These are phyloP conservation scores for Noccaea caerulescens DNA, from an alignment of 345 rosid species.

Conservation along the genomic window DNA sequence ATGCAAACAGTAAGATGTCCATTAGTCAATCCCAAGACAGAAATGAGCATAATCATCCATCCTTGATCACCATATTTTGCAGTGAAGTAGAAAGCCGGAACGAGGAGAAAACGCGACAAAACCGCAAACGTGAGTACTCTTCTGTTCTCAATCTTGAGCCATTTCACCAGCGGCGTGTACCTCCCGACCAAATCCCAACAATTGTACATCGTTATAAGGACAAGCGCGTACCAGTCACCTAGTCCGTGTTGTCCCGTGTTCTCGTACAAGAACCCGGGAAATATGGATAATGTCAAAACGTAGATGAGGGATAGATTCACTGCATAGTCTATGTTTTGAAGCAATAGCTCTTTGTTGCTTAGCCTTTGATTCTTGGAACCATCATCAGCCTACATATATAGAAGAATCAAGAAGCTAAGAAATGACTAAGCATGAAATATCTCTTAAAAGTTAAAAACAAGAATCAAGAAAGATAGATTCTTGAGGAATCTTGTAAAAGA, in stretches of 20 bases:
- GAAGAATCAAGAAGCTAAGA: conserved; percentile 22
- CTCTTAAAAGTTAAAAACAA: background rate
- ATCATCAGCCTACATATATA: conserved; percentile 54
- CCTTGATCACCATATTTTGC: conserved; percentile 88
- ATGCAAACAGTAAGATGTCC: conserved; percentile 89
- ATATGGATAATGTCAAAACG: conserved; percentile 71
- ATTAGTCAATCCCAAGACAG: conserved; percentile 71
- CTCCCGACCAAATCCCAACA: conserved; percentile 71
- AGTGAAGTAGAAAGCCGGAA: conserved; percentile 89
- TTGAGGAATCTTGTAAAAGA: conserved; percentile 5
- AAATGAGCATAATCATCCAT: conserved; percentile 80
- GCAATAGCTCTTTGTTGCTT: conserved; percentile 59
- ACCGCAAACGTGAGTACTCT: conserved; percentile 55
- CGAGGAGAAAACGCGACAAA: conserved; percentile 61
- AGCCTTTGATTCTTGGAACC: conserved; percentile 50
- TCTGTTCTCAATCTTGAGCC: conserved; percentile 70
- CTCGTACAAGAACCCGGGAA: conserved; percentile 86
- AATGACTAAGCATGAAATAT: background rate
- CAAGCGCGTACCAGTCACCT: conserved; percentile 74
- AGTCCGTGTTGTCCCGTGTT: conserved; percentile 71
- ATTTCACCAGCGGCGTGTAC: conserved; percentile 60
- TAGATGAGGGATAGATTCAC: conserved; percentile 66
- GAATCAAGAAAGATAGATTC: background rate
- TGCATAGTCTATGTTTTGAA: conserved; percentile 67
- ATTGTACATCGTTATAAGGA: conserved; percentile 68